A percentile compares a stretch with the other conserved stretches of the same genome.
These are phyloP conservation scores for Hypomontagnella monticulosa DNA, from an alignment of 495 filamentous ascomycete genomes.

Conservation along the genomic window DNA sequence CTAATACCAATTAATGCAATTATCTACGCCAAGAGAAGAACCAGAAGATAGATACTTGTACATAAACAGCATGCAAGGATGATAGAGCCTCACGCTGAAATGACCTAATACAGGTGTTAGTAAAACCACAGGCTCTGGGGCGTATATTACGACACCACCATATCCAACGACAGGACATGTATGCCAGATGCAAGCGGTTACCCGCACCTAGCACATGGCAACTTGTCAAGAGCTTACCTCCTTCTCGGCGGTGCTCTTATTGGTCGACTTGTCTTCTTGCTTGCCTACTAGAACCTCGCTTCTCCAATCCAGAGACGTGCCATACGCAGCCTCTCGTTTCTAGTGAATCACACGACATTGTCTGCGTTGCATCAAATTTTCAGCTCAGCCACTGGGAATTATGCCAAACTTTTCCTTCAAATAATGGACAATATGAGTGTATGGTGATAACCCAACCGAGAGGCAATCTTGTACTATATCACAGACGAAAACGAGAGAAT, in stretches of 20 bases:
- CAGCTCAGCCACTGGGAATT: constrained; percentile 1
- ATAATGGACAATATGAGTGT: too few species aligned
- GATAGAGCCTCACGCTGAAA: too few species aligned
- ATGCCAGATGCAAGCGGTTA: constrained; percentile 24
- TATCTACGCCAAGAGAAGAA: too few species aligned
- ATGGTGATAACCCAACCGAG: too few species aligned
- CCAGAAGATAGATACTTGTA: too few species aligned
- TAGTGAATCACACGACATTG: constrained; percentile 26
- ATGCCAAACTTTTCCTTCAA: too few species aligned
- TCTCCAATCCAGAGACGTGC: constrained; percentile 16
- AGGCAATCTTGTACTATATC: too few species aligned
- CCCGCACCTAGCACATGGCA: constrained; percentile 31
- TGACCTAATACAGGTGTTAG: too few species aligned
- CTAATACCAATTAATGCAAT: too few species aligned
- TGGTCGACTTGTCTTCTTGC: constrained; percentile 8
- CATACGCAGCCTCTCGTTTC: constrained; percentile 25
- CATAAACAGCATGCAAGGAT: too few species aligned
- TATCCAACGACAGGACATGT: constrained; percentile 23
- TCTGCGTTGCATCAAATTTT: not conserved
- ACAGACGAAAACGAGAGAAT: too few species aligned
- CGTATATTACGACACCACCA: constrained; percentile 4
- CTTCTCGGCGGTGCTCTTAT: constrained; percentile 8
- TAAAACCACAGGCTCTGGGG: too few species aligned
- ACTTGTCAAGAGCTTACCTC: constrained; percentile 6
- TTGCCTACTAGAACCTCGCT: constrained; percentile 3